phyloP scores from a whole-genome alignment of 768 basidiomycete species.

The Serendipita sp. region DNA sequence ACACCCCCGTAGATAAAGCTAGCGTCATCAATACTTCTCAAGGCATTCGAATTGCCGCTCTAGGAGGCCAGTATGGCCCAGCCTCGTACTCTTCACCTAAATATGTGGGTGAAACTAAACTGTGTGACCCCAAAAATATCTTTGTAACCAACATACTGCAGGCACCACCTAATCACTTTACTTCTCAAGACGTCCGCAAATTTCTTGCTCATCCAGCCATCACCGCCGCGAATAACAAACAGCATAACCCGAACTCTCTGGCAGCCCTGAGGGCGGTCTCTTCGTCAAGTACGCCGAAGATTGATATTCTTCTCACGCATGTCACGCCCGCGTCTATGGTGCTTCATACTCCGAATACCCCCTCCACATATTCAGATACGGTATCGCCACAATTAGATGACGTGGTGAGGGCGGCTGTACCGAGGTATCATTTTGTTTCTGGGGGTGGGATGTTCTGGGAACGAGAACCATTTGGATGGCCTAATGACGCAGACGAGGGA shows the following conservation, averaged over 20 bases:
- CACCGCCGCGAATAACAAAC: slow-evolving; percentile 26
- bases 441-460: slow-evolving; percentile 80
- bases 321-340: slow-evolving; percentile 57
- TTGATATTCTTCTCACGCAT: slow-evolving; percentile 74
- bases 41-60: slow-evolving; percentile 57
- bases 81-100: slow-evolving; percentile 17
- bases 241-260: slow-evolving; percentile 43
- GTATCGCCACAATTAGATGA: slow-evolving; percentile 50
- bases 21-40: slow-evolving; percentile 63
- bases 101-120: background rate
- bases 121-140: background rate
- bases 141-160: background rate
- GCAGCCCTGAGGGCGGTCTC: slow-evolving; percentile 50
- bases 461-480: slow-evolving; percentile 82
- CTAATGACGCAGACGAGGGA: slow-evolving; percentile 35
- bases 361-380: slow-evolving; percentile 32
- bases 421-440: slow-evolving; percentile 77
- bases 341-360: slow-evolving; percentile 38
- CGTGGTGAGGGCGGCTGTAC: slow-evolving; percentile 47
- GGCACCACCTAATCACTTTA: slow-evolving; percentile 29
- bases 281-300: slow-evolving; percentile 38
- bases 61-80: slow-evolving; percentile 62
- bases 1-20: slow-evolving; percentile 49
- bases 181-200: slow-evolving; percentile 50
- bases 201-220: slow-evolving; percentile 54